Evolutionary conservation across 352 stramenopile species (phyloP).

Genomic region (Achlya hypogyna): DNA sequence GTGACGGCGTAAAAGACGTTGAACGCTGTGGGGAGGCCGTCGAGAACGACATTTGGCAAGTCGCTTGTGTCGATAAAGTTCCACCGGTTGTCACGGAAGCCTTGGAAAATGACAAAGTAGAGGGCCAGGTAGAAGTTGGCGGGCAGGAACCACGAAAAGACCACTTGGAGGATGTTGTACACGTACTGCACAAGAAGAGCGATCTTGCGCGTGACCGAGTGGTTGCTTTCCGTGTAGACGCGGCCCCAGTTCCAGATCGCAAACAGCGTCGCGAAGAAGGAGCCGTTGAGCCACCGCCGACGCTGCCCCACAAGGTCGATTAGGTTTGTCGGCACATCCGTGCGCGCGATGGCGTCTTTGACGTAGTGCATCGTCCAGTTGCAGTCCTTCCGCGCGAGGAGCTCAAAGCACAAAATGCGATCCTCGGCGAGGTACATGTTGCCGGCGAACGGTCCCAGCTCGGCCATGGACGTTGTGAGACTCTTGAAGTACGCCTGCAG

Average conservation of each 20-base stretch:
- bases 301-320: constrained; percentile 77
- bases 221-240: constrained; percentile 73
- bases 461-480: constrained; percentile 64
- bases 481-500: constrained; percentile 82
- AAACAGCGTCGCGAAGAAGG: constrained; percentile 83
- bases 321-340: constrained; percentile 73
- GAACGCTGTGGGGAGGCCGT: constrained; percentile 65
- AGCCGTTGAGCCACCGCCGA: constrained; percentile 80
- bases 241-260: constrained; percentile 78
- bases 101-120: constrained; percentile 83
- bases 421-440: constrained; percentile 88
- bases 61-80: constrained; percentile 70
- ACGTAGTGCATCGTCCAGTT: constrained; percentile 86
- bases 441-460: constrained; percentile 70
- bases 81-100: constrained; percentile 80
- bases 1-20: constrained; percentile 73
- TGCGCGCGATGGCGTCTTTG: constrained; percentile 70
- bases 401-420: constrained; percentile 76
- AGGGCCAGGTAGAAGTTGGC: constrained; percentile 78
- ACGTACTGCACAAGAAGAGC: constrained; percentile 64
- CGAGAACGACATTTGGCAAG: constrained; percentile 43
- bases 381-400: constrained; percentile 71
- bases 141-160: constrained; percentile 63
- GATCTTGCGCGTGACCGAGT: constrained; percentile 61
- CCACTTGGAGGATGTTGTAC: constrained; percentile 64